These are phyloP conservation scores for Leishmania arabica DNA, from an alignment of 208 protist genomes.

Conservation along the genomic window DNA sequence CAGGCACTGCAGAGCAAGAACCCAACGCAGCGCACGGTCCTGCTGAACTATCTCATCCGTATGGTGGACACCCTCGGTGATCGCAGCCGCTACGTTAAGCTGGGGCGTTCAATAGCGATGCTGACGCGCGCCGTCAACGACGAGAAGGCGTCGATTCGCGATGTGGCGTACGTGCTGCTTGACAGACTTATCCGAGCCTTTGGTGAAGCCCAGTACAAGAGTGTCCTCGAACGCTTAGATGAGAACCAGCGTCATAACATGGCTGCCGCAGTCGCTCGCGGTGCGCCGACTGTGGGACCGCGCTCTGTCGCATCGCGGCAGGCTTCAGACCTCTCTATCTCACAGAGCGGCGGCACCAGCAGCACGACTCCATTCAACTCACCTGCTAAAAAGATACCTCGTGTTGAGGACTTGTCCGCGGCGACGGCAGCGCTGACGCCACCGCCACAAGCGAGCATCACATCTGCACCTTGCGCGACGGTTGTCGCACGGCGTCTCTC, in stretches of 20 bases:
- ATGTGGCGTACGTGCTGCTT: constrained; percentile 66
- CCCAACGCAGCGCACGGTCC: constrained; percentile 71
- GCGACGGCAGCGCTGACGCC: neutral
- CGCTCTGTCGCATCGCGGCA: neutral
- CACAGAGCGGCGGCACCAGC: constrained; percentile 11
- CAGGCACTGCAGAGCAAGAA: constrained; percentile 73
- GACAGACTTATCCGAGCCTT: constrained; percentile 51
- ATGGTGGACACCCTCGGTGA: constrained; percentile 57
- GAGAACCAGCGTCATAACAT: constrained; percentile 76
- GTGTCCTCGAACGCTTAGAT: constrained; percentile 63
- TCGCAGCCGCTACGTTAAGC: constrained; percentile 42
- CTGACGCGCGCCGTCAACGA: constrained; percentile 80
- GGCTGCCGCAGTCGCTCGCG: constrained; percentile 27
- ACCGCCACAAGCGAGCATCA: neutral
- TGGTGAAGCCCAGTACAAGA: constrained; percentile 54
- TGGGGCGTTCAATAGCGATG: constrained; percentile 45
- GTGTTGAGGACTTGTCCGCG: constrained; percentile 35
- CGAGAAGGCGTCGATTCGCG: constrained; percentile 78
- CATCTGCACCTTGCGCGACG: constrained; percentile 3
- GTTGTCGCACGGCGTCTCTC: constrained; percentile 16
- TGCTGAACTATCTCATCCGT: constrained; percentile 67
- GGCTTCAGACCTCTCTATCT: constrained; percentile 1
- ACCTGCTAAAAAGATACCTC: constrained; percentile 63
- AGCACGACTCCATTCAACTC: constrained; percentile 49
- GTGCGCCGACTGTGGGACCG: constrained; percentile 17